phyloP scores from a whole-genome alignment of 805 yeast species.

The Candida nonsorbophila region DNA sequence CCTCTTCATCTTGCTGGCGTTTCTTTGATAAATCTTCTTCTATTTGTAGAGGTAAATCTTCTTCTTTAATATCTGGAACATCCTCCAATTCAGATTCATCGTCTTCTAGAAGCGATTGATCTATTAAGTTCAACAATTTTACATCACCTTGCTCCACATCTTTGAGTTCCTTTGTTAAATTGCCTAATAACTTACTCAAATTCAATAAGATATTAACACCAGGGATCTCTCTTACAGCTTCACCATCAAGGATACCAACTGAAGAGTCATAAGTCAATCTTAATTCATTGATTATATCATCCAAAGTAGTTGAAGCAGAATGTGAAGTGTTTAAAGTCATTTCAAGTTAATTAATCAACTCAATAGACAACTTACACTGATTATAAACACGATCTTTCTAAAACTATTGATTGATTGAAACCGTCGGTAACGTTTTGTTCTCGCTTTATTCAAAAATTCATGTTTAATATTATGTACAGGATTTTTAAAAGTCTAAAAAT shows the following conservation, averaged over 20 bases:
- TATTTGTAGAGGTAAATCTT: conserved; percentile 6
- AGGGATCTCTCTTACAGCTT: conserved; percentile 37
- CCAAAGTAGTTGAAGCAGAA: conserved; percentile 39
- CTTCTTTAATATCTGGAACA: conserved; percentile 3
- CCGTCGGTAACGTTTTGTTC: background rate
- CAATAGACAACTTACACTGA: background rate
- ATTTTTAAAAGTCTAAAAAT: conserved; percentile 1
- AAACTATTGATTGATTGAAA: background rate
- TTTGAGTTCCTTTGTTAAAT: conserved; percentile 33
- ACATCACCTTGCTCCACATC: conserved; percentile 25
- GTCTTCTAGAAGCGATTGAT: conserved; percentile 4
- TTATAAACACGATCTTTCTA: background rate
- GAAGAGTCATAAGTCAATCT: conserved; percentile 53
- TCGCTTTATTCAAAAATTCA: conserved; percentile 1
- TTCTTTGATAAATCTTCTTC: conserved; percentile 4
- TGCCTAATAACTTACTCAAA: conserved; percentile 37
- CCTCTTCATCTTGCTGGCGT: conserved; percentile 11
- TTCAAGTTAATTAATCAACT: conserved; percentile 1
- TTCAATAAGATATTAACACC: conserved; percentile 40
- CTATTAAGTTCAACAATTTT: conserved; percentile 5
- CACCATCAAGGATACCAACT: conserved; percentile 60
- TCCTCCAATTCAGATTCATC: conserved; percentile 5
- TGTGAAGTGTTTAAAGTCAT: conserved; percentile 8
- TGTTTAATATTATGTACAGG: background rate
- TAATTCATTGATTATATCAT: conserved; percentile 48